Conservation (phyloP, 768 basidiomycete genomes). For the Austroboletus festivus region DNA sequence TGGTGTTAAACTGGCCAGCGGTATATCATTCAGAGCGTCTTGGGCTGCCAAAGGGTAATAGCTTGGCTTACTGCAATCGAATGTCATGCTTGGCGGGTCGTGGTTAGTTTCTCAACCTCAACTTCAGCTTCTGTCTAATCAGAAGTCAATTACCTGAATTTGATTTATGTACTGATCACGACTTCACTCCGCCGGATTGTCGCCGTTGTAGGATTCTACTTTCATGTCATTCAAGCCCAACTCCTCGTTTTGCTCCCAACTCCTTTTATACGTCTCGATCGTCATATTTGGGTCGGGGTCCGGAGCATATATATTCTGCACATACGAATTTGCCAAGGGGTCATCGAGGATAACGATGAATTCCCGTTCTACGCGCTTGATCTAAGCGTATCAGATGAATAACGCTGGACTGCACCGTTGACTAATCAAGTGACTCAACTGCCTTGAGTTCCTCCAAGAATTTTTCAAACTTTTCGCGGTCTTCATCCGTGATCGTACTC, state of each 20-base stretch:
- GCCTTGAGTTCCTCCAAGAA: slow-evolving; percentile 79
- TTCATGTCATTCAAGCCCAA: slow-evolving; percentile 89
- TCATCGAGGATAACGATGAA: slow-evolving; percentile 96
- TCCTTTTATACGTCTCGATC: slow-evolving; percentile 78
- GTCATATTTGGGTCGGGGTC: slow-evolving; percentile 95
- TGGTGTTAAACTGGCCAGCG: no score
- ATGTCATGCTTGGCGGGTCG: background rate
- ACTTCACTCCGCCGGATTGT: slow-evolving; percentile 3
- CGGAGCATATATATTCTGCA: slow-evolving; percentile 96
- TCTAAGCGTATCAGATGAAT: slow-evolving; percentile 37
- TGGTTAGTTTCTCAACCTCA: background rate
- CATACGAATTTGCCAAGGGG: slow-evolving; percentile 90
- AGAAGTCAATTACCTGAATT: no score
- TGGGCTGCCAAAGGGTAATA: background rate
- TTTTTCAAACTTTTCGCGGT: slow-evolving; percentile 58
- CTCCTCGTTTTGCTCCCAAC: slow-evolving; percentile 91
- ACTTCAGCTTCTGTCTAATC: background rate
- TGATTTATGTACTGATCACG: background rate
- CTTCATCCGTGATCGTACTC: slow-evolving; percentile 34
- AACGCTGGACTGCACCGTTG: background rate
- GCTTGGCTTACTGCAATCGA: background rate
- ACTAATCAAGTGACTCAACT: slow-evolving; percentile 38
- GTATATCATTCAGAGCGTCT: no score
- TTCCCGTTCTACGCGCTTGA: slow-evolving; percentile 71
- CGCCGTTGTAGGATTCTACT: slow-evolving; percentile 48